Conservation (phyloP, 371 early-diverging fungal genomes). For the Actinomucor elegans region DNA sequence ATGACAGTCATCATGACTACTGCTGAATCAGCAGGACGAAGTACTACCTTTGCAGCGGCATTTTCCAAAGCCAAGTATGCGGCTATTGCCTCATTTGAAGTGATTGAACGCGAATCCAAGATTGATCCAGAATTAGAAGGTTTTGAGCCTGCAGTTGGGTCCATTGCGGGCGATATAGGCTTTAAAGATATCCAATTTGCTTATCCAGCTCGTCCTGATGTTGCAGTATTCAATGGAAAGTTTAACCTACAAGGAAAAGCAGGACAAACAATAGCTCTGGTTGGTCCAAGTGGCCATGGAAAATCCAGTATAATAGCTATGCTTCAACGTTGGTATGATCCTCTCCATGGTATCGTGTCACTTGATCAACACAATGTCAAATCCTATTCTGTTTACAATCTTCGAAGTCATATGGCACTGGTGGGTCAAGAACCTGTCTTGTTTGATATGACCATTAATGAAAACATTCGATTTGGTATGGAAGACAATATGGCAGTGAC, state of each 20-base stretch:
- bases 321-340: constrained; percentile 88
- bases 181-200: constrained; percentile 67
- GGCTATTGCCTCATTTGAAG: constrained; percentile 70
- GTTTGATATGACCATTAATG: constrained; percentile 74
- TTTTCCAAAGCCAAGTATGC: constrained; percentile 79
- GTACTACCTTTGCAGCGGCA: constrained; percentile 55
- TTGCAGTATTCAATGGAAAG: constrained; percentile 71
- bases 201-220: constrained; percentile 82
- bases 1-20: constrained; percentile 74
- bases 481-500: constrained; percentile 38
- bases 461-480: constrained; percentile 77
- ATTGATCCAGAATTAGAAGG: constrained; percentile 75
- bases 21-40: constrained; percentile 64
- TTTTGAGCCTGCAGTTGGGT: constrained; percentile 32
- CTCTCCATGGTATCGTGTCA: constrained; percentile 52
- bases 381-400: constrained; percentile 56
- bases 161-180: constrained; percentile 51
- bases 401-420: constrained; percentile 74
- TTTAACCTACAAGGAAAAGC: constrained; percentile 70
- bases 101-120: constrained; percentile 68
- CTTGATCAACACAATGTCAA: constrained; percentile 70
- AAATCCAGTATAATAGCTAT: constrained; percentile 83
- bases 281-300: constrained; percentile 87
- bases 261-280: constrained; percentile 84
- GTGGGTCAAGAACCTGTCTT: constrained; percentile 89